A percentile compares a stretch with the other conserved stretches of the same genome.
Evolutionary conservation across 805 yeast species (phyloP).

Genomic region (Nakazawaea laoshanensis): DNA sequence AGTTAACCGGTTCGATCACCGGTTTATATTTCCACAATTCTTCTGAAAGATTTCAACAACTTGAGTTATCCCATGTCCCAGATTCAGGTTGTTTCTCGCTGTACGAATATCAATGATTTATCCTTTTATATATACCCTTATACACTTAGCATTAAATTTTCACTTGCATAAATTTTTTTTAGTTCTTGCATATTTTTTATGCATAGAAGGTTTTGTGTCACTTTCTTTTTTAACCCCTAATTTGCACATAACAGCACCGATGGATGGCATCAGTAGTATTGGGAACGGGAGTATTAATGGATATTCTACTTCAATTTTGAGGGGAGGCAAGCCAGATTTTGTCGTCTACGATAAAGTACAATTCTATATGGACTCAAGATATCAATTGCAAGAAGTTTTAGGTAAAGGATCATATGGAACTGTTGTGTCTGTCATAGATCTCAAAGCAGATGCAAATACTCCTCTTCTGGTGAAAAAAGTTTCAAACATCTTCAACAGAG

Average conservation of each 20-base stretch:
- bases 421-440: constrained; percentile 68
- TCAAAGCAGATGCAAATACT: constrained; percentile 25
- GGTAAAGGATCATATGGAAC: constrained; percentile 87
- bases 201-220: background rate
- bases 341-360: constrained; percentile 42
- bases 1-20: constrained; percentile 60
- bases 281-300: constrained; percentile 2
- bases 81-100: constrained; percentile 34
- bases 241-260: background rate
- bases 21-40: constrained; percentile 79
- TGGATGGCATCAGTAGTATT: background rate
- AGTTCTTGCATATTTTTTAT: background rate
- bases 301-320: constrained; percentile 3
- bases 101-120: constrained; percentile 19
- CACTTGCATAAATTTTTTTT: background rate
- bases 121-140: background rate
- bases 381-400: constrained; percentile 45
- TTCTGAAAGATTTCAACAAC: constrained; percentile 75
- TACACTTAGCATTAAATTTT: background rate
- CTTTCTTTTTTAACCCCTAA: no score
- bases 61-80: constrained; percentile 51
- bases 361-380: constrained; percentile 56
- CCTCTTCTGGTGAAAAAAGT: constrained; percentile 77
- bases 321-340: constrained; percentile 10
- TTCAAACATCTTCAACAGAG: constrained; percentile 56